These are phyloP conservation scores for Phialophora tarda DNA, from an alignment of 2,329 filamentous ascomycete species.

Conservation along the genomic window DNA sequence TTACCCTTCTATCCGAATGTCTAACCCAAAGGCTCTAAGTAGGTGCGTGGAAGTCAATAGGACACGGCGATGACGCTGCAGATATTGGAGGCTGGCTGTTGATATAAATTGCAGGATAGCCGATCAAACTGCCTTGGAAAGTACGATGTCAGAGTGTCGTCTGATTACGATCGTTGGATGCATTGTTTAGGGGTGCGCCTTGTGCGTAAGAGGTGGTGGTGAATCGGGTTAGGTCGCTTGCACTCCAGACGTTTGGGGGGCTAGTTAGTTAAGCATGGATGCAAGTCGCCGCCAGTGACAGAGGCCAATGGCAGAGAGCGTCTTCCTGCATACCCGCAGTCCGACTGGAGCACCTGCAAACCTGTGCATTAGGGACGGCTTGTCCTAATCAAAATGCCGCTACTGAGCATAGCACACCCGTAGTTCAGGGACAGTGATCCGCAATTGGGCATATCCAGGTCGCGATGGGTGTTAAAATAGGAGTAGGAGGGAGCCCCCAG, in stretches of 20 bases:
- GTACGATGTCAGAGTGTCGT: not conserved
- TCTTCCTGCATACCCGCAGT: constrained; percentile 14
- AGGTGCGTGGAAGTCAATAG: not conserved
- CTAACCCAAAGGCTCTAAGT: not conserved
- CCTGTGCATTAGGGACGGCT: constrained; percentile 12
- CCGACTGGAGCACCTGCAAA: constrained; percentile 9
- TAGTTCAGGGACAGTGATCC: constrained; percentile 11
- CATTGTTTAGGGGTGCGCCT: not conserved
- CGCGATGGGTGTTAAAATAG: constrained; percentile 21
- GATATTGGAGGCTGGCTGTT: not conserved
- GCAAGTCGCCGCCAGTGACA: constrained; percentile 13
- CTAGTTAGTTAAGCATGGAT: constrained; percentile 9
- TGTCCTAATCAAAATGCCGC: constrained; percentile 14
- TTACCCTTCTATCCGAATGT: not conserved
- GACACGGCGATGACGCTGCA: not conserved
- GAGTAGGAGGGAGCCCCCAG: constrained; percentile 14
- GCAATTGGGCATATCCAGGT: constrained; percentile 13
- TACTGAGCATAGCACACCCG: constrained; percentile 13
- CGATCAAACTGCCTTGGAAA: not conserved
- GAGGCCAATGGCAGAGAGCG: constrained; percentile 6
- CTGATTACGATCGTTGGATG: not conserved
- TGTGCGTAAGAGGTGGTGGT: constrained; percentile 6
- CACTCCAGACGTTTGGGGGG: constrained; percentile 2
- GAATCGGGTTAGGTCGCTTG: not conserved
- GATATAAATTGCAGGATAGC: not conserved